A percentile compares a stretch with the other conserved stretches of the same genome.
Evolutionary conservation across 2,329 filamentous ascomycete genomes (phyloP).

Genomic region (Fusarium anthophilum): DNA sequence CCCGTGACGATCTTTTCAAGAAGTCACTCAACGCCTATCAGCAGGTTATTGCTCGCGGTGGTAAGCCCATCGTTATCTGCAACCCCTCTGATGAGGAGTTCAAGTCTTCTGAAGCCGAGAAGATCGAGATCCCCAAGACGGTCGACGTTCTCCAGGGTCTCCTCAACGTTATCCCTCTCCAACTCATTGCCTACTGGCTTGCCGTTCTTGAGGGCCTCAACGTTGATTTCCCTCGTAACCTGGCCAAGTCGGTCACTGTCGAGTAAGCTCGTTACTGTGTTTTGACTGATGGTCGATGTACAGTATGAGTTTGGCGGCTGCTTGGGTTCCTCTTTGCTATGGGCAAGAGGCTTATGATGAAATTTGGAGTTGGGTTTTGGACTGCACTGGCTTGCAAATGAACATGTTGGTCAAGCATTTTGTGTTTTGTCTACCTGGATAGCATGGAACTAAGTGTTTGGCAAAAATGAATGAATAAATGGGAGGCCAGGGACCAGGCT

Average conservation of each 20-base stretch:
- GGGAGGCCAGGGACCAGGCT: conserved; percentile 35
- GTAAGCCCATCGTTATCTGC: conserved; percentile 98
- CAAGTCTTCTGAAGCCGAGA: conserved; percentile 85
- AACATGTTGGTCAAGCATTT: conserved; percentile 34
- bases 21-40: conserved; percentile 99
- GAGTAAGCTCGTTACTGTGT: conserved; percentile 70
- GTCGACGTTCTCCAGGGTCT: conserved; percentile 96
- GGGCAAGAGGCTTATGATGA: conserved; percentile 39
- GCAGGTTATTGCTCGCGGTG: conserved; percentile 95
- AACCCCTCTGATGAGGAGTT: conserved; percentile 92
- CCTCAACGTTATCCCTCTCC: conserved; percentile 95
- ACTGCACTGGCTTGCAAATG: conserved; percentile 41
- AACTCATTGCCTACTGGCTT: conserved; percentile 99
- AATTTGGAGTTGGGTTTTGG: conserved; percentile 43
- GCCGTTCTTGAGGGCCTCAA: conserved; percentile 96
- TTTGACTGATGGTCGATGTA: conserved; percentile 29
- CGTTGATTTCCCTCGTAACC: conserved; percentile 97
- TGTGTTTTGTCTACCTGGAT: conserved; percentile 38
- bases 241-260: conserved; percentile 98
- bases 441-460: conserved; percentile 31
- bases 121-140: conserved; percentile 96
- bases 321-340: conserved; percentile 30
- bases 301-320: conserved; percentile 32
- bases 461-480: conserved; percentile 37
- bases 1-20: conserved; percentile 92